These are phyloP conservation scores for Wickerhamiella pararugosa DNA, from an alignment of 1,139 yeast genomes.

Conservation along the genomic window DNA sequence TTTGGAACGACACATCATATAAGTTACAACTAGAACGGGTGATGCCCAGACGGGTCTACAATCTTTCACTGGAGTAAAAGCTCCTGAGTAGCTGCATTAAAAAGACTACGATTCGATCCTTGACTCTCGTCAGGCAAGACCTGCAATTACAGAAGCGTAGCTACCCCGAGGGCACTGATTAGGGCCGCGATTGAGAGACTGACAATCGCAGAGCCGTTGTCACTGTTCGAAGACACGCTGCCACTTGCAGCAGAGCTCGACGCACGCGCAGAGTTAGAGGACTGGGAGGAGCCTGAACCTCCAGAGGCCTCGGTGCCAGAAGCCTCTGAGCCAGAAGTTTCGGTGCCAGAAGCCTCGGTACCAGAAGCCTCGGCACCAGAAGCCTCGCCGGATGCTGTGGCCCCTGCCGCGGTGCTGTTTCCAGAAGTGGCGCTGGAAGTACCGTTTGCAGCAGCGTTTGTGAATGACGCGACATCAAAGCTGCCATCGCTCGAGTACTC, in stretches of 20 bases:
- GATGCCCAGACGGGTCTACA: no score
- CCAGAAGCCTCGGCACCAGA: not conserved
- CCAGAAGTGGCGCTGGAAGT: not conserved
- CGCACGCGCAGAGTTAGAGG: constrained; percentile 1
- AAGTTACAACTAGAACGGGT: no score
- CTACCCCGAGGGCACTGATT: no score
- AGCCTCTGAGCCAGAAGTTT: not conserved
- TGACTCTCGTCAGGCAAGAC: no score
- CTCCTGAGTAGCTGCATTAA: no score
- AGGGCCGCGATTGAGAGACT: no score
- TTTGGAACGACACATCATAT: no score
- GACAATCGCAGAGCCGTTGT: no score
- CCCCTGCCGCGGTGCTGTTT: not conserved
- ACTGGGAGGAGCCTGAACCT: not conserved
- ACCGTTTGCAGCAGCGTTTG: not conserved
- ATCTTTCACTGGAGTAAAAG: no score
- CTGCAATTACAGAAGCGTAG: no score
- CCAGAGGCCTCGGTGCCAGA: not conserved
- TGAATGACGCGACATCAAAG: not conserved
- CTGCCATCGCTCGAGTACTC: constrained; percentile 56
- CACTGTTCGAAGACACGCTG: no score
- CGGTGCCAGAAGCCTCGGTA: not conserved
- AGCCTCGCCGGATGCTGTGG: not conserved
- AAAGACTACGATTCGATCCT: no score
- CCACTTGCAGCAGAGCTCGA: not conserved